phyloP scores from a whole-genome alignment of 345 rosid genomes.

The Zanthoxylum bungeanum region DNA sequence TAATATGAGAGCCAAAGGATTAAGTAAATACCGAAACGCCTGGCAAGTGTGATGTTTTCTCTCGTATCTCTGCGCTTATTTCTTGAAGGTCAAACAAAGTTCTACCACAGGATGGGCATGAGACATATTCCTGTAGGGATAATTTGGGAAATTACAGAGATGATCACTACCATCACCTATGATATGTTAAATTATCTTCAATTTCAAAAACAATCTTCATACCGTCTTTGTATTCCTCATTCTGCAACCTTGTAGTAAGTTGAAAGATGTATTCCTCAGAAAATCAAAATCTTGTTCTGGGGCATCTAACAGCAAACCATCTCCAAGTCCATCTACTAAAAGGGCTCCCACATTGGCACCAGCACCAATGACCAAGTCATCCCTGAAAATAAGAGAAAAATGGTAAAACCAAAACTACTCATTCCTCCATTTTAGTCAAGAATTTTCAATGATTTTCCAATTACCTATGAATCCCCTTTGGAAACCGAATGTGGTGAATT shows the following conservation, averaged over 20 bases:
- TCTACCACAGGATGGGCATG: slow-evolving; percentile 98
- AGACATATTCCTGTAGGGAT: slow-evolving; percentile 74
- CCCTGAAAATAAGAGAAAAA: slow-evolving; percentile 47
- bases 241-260: slow-evolving; percentile 96
- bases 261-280: slow-evolving; percentile 85
- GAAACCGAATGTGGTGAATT: slow-evolving; percentile 87
- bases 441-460: slow-evolving; percentile 2
- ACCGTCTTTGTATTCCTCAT: slow-evolving; percentile 99
- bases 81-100: slow-evolving; percentile 96
- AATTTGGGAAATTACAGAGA: slow-evolving; percentile 12
- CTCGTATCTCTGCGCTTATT: slow-evolving; percentile 88
- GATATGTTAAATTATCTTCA: not conserved
- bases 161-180: not conserved
- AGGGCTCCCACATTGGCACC: slow-evolving; percentile 86
- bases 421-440: slow-evolving; percentile 3
- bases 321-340: slow-evolving; percentile 96
- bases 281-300: slow-evolving; percentile 85
- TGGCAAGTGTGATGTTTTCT: slow-evolving; percentile 91
- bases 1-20: slow-evolving; percentile 7
- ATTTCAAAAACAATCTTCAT: slow-evolving; percentile 14
- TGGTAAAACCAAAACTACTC: slow-evolving; percentile 10
- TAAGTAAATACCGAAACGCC: slow-evolving; percentile 77
- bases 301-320: slow-evolving; percentile 87
- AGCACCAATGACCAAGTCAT: slow-evolving; percentile 87
- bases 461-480: slow-evolving; percentile 71